Base-by-base conservation (phyloP, 2,329 filamentous ascomycete genomes). In the Teratosphaeria destructans region DNA sequence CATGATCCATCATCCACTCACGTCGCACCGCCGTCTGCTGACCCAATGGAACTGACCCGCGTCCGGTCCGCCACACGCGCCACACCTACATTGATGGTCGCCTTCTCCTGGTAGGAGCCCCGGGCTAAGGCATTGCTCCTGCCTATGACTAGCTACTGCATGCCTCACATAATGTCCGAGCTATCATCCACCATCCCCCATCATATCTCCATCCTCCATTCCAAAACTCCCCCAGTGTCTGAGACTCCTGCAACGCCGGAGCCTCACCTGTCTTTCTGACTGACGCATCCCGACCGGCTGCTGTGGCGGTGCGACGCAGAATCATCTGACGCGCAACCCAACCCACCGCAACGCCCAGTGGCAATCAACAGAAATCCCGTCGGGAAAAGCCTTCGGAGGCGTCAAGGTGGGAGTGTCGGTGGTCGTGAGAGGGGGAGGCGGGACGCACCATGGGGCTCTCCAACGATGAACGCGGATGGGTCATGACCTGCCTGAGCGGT, bases 401-500 rank as follows among this genome's bases (percentile, higher is more conserved):
- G 37, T 43, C 12, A 12, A n/a, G 37, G 14, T 43, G 37, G 1
- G 37, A 43, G 12, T 14, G 12, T 14, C 16, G 37, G 8, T 16
- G 37, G 4, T 23, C 23, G 23, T 23, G 35, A 3, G 3, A 14
- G 11, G 35, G 16, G 35, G 4, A 39, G 35, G 16, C 1, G 3
- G 10, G n/a, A 10, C 6, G 35, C 63, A 72, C 65, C 14, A 75
- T 81, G 79, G 73, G 69, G 59, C 70, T 88, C 64, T 81, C 85
- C 72, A 94, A 93, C 77, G 93, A 97, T 77, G 87, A 87, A 63
- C 85, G 91, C 64, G 93, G 94, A 69, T 97, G 93, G 93, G 87
- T 97, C 67, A 90, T 97, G 88, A 81, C 84, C 63, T 86, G 82
- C 69, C 80, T 91, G 65, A 90, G 92, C 74, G 95, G 91, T 70